Conservation (phyloP, 1,139 yeast species). For the Magnusiomyces fungicola region DNA sequence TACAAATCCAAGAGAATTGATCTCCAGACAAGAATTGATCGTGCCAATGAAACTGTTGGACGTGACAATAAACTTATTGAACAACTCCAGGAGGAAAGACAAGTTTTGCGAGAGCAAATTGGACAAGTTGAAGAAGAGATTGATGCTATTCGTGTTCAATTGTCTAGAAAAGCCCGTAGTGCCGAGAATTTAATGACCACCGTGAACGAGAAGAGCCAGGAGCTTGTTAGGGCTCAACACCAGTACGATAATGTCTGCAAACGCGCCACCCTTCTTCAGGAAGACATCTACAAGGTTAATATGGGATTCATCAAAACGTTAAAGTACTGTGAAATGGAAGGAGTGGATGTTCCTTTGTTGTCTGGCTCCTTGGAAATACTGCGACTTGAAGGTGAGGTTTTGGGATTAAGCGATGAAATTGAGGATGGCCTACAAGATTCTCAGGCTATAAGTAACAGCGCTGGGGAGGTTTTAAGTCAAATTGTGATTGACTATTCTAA, state of each 20-base stretch:
- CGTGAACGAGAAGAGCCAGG: conserved; percentile 8
- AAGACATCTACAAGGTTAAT: conserved; percentile 47
- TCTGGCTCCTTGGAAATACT: conserved; percentile 51
- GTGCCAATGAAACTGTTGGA: conserved; percentile 33
- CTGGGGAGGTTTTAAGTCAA: conserved; percentile 31
- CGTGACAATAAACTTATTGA: conserved; percentile 34
- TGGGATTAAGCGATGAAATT: conserved; percentile 32
- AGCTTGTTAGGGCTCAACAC: conserved; percentile 12
- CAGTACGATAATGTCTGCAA: conserved; percentile 23
- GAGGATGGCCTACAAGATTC: conserved; percentile 22
- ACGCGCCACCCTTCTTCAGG: conserved; percentile 41
- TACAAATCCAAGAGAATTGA: conserved; percentile 52
- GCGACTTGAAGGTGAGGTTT: conserved; percentile 34
- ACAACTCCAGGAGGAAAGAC: conserved; percentile 32
- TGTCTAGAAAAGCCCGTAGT: conserved; percentile 7
- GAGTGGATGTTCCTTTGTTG: conserved; percentile 54
- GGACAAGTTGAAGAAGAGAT: conserved; percentile 24
- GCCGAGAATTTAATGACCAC: neutral
- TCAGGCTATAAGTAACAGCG: conserved; percentile 5
- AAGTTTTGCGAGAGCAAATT: conserved; percentile 17
- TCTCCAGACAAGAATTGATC: conserved; percentile 40
- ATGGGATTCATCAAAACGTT: conserved; percentile 55
- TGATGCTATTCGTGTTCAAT: conserved; percentile 14
- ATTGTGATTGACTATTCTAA: conserved; percentile 51
- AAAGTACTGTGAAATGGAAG: conserved; percentile 70